Evolutionary conservation across 2,329 filamentous ascomycete genomes (phyloP).

Genomic region (Penicillium freii): DNA sequence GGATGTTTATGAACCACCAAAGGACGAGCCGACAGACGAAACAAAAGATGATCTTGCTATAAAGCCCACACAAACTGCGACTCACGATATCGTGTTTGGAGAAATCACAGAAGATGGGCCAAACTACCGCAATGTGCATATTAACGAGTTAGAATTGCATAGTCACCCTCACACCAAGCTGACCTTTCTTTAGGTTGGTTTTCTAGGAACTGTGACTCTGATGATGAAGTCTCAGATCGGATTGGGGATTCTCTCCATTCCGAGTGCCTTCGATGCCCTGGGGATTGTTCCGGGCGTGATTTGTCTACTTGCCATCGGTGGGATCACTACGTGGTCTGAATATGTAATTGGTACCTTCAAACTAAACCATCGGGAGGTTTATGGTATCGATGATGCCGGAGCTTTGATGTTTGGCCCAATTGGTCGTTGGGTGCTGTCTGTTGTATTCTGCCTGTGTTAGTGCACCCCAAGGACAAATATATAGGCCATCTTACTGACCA

Average conservation of each 20-base stretch:
- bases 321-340: neutral
- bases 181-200: neutral
- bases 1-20: neutral
- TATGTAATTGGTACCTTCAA: too few species aligned
- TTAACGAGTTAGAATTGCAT: neutral
- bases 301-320: neutral
- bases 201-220: neutral
- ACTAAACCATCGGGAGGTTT: too few species aligned
- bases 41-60: neutral
- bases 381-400: too few species aligned
- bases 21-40: neutral
- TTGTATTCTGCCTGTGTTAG: too few species aligned
- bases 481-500: too few species aligned
- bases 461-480: too few species aligned
- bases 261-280: neutral
- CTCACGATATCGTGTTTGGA: neutral
- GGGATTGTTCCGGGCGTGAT: neutral
- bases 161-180: neutral
- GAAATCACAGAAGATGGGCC: neutral
- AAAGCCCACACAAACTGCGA: neutral
- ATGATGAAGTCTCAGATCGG: neutral
- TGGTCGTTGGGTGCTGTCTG: too few species aligned
- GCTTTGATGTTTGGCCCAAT: too few species aligned
- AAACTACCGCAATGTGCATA: neutral
- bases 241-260: neutral